phyloP scores from a whole-genome alignment of 83 land plant genomes.

The Picea abies region DNA sequence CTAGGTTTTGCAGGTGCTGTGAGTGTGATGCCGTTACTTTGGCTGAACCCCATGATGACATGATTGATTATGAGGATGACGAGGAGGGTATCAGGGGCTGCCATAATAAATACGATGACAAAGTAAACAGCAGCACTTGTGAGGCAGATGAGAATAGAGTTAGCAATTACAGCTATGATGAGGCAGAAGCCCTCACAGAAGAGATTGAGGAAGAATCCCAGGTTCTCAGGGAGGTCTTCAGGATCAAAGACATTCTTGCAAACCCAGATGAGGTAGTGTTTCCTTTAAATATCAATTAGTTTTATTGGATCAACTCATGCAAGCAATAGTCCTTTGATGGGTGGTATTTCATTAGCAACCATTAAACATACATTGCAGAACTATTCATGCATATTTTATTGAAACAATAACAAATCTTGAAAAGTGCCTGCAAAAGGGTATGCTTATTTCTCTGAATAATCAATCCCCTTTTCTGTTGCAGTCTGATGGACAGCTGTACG shows the following conservation, averaged over 20 bases:
- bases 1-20: slow-evolving; percentile 15
- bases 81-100: not conserved
- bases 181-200: slow-evolving; percentile 76
- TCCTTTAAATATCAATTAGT: not conserved
- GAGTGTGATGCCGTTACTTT: slow-evolving; percentile 14
- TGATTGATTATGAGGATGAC: too few species aligned
- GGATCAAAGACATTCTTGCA: slow-evolving; percentile 59
- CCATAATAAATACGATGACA: slow-evolving; percentile 10
- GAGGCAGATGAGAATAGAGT: slow-evolving; percentile 21
- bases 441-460: not conserved
- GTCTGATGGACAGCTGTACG: slow-evolving; percentile 52
- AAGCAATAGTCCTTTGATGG: not conserved
- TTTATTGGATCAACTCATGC: not conserved
- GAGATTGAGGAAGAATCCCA: slow-evolving; percentile 65
- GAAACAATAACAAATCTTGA: not conserved
- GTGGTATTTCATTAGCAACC: not conserved
- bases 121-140: slow-evolving; percentile 5
- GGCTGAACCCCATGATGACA: not conserved
- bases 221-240: slow-evolving; percentile 52
- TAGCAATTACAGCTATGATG: slow-evolving; percentile 50
- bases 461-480: slow-evolving; percentile 25
- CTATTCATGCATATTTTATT: not conserved
- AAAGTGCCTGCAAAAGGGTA: not conserved
- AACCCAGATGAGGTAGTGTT: slow-evolving; percentile 34
- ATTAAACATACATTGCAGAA: not conserved